phyloP scores from a whole-genome alignment of 768 basidiomycete genomes.

The Inosperma sp. region DNA sequence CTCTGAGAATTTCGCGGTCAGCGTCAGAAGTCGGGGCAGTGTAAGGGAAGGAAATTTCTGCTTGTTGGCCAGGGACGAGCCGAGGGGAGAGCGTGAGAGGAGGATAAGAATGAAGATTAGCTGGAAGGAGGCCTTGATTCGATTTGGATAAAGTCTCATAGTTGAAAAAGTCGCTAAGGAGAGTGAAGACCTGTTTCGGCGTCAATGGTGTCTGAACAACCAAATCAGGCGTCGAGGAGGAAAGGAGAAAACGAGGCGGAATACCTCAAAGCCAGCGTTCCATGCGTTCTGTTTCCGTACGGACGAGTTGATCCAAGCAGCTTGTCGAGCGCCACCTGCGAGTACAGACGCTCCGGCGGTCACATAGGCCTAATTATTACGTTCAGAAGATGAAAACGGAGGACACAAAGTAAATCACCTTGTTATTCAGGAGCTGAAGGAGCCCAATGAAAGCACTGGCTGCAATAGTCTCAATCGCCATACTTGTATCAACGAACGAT shows the following conservation, averaged over 20 bases:
- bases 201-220: constrained; percentile 36
- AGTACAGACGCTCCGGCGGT: constrained; percentile 58
- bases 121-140: constrained; percentile 43
- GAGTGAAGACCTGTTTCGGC: constrained; percentile 37
- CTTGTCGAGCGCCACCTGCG: constrained; percentile 55
- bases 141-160: constrained; percentile 49
- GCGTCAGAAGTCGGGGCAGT: constrained; percentile 6
- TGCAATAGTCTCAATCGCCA: constrained; percentile 52
- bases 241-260: not conserved
- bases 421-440: constrained; percentile 40
- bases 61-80: constrained; percentile 21
- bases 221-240: not conserved
- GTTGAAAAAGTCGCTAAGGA: constrained; percentile 44
- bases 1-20: constrained; percentile 29
- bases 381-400: not conserved
- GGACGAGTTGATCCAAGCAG: constrained; percentile 55
- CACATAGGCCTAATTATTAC: constrained; percentile 31
- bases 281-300: constrained; percentile 47
- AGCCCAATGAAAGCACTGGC: constrained; percentile 59
- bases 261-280: constrained; percentile 58
- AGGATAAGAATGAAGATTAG: constrained; percentile 26
- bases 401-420: constrained; percentile 23
- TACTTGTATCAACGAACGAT: constrained; percentile 47
- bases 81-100: constrained; percentile 17
- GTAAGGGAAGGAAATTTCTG: constrained; percentile 22